Evolutionary conservation across 1,284 basidiomycete genomes (phyloP).

Genomic region (Sporisorium graminicola): DNA sequence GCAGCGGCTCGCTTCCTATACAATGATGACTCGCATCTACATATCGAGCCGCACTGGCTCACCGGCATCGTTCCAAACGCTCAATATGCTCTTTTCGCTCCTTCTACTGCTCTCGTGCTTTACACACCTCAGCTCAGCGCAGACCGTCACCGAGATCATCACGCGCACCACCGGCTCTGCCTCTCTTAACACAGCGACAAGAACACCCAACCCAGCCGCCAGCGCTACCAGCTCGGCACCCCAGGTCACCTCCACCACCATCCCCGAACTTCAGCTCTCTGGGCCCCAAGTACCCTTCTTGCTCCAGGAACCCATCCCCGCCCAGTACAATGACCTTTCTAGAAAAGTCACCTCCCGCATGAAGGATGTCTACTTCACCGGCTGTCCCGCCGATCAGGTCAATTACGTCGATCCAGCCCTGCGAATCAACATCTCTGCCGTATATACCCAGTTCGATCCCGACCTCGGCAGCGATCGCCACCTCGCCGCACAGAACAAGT

Average conservation of each 20-base stretch:
- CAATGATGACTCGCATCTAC: slow-evolving; percentile 4
- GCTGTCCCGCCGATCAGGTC: slow-evolving; percentile 42
- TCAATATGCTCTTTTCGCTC: neutral
- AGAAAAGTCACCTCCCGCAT: slow-evolving; percentile 29
- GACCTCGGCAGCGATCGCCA: slow-evolving; percentile 17
- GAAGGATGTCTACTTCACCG: slow-evolving; percentile 56
- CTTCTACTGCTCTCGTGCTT: neutral
- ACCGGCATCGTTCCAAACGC: slow-evolving; percentile 14
- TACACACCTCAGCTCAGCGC: slow-evolving; percentile 12
- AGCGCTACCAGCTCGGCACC: slow-evolving; percentile 20
- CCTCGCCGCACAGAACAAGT: slow-evolving; percentile 21
- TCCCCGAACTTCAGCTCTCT: slow-evolving; percentile 44
- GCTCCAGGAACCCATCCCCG: slow-evolving; percentile 44
- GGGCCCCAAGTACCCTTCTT: slow-evolving; percentile 49
- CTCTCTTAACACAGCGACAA: slow-evolving; percentile 41
- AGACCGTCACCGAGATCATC: slow-evolving; percentile 36
- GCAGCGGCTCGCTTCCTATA: slow-evolving; percentile 6
- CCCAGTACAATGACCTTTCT: slow-evolving; percentile 23
- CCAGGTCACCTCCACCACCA: slow-evolving; percentile 41
- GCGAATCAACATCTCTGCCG: slow-evolving; percentile 65
- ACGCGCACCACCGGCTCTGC: slow-evolving; percentile 43
- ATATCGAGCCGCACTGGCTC: slow-evolving; percentile 8
- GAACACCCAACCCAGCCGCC: slow-evolving; percentile 8
- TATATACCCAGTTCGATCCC: slow-evolving; percentile 62
- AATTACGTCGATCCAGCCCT: slow-evolving; percentile 45